phyloP scores from a whole-genome alignment of 768 basidiomycete genomes.

The Pleurotus tuber-regium region DNA sequence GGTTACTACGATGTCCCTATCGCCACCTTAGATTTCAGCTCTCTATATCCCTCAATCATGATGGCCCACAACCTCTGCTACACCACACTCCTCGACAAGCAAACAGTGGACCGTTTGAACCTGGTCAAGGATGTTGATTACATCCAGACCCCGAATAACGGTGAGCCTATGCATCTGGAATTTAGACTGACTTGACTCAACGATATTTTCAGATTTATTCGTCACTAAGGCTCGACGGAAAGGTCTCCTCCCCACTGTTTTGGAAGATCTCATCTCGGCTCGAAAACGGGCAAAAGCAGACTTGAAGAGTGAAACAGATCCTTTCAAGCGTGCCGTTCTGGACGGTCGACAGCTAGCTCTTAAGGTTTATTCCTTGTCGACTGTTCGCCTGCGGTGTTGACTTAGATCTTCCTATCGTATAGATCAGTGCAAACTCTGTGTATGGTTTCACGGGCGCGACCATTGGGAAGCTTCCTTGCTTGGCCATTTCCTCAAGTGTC shows the following conservation, averaged over 20 bases:
- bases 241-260: constrained; percentile 85
- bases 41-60: constrained; percentile 99
- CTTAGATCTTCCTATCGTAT: neutral
- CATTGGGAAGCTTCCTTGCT: constrained; percentile 93
- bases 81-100: constrained; percentile 87
- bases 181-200: neutral
- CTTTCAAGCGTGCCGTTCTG: constrained; percentile 94
- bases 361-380: constrained; percentile 53
- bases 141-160: constrained; percentile 93
- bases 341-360: constrained; percentile 97
- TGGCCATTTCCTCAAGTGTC: constrained; percentile 91
- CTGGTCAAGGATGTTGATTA: constrained; percentile 89
- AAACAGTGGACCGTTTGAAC: constrained; percentile 70
- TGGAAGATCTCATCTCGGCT: constrained; percentile 91
- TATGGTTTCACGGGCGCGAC: constrained; percentile 99
- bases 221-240: constrained; percentile 71
- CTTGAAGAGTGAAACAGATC: constrained; percentile 94
- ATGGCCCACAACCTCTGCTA: constrained; percentile 99
- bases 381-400: neutral
- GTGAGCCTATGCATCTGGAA: constrained; percentile 36
- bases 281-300: constrained; percentile 95
- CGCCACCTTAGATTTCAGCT: constrained; percentile 97
- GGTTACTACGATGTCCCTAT: constrained; percentile 97
- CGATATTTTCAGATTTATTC: constrained; percentile 72
- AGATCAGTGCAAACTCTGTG: constrained; percentile 99